These are phyloP conservation scores for Santalum album DNA, from an alignment of 164 flowering plant species.

Conservation along the genomic window DNA sequence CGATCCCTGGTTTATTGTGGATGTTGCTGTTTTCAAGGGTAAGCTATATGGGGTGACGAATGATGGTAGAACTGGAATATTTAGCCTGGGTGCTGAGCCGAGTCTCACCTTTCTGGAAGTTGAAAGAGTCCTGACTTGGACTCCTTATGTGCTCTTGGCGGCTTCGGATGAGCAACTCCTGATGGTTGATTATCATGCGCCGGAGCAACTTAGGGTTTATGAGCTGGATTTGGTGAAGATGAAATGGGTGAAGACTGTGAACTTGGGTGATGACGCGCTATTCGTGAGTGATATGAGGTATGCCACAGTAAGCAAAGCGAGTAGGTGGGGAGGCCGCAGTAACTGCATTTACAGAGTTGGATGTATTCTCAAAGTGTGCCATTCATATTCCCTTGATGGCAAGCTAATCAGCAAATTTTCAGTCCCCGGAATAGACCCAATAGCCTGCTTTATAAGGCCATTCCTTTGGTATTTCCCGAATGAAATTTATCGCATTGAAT, in stretches of 20 bases:
- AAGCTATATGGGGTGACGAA: constrained; percentile 1
- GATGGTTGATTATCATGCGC: not conserved
- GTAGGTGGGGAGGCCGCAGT: constrained; percentile 5
- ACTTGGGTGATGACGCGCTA: constrained; percentile 6
- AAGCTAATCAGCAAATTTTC: not conserved
- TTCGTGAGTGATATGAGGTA: constrained; percentile 1
- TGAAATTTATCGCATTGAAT: not conserved
- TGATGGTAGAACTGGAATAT: not conserved
- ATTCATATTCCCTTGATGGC: constrained; percentile 2
- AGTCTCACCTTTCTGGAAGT: not conserved
- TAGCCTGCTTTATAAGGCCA: not conserved
- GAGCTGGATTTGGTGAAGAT: constrained; percentile 3
- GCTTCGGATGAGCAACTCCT: constrained; percentile 1
- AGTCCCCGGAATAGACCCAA: not conserved
- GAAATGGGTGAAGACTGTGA: constrained; percentile 3
- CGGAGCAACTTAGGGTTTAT: not conserved
- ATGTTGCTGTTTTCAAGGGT: constrained; percentile 9
- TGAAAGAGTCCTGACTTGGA: not conserved
- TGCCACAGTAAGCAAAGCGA: not conserved
- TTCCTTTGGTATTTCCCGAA: constrained; percentile 6
- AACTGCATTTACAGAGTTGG: constrained; percentile 4
- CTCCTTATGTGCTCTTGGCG: not conserved
- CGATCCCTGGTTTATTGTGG: not conserved
- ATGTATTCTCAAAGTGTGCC: not conserved
- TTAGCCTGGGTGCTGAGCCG: not conserved